Conservation (phyloP, 164 flowering plant species). For the Nymphaea thermarum region DNA sequence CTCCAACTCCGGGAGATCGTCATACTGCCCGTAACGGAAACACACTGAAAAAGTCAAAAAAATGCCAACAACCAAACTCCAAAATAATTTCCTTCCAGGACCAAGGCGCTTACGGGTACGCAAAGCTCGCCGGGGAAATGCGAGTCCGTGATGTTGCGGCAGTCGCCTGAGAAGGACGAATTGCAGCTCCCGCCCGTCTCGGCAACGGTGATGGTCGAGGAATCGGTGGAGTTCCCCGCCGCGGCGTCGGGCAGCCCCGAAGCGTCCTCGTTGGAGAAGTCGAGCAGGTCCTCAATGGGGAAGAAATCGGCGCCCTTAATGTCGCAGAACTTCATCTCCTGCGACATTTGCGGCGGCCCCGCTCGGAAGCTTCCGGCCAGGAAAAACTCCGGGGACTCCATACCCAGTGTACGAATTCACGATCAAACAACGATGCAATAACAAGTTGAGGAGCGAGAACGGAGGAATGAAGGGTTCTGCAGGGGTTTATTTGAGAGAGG, state of each 20-base stretch:
- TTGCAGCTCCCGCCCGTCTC: constrained; percentile 39
- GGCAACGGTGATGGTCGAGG: constrained; percentile 42
- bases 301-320: constrained; percentile 42
- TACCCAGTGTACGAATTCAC: constrained; percentile 2
- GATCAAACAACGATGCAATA: background rate
- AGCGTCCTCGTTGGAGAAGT: constrained; percentile 61
- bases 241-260: constrained; percentile 11
- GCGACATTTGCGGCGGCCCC: constrained; percentile 16
- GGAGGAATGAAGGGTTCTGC: constrained; percentile 4
- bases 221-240: constrained; percentile 30
- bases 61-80: background rate
- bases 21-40: constrained; percentile 35
- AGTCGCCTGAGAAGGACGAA: constrained; percentile 55
- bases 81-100: background rate
- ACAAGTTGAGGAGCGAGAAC: constrained; percentile 3
- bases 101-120: constrained; percentile 55
- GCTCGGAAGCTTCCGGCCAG: constrained; percentile 20
- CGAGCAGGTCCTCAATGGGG: constrained; percentile 71
- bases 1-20: constrained; percentile 83
- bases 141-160: constrained; percentile 25
- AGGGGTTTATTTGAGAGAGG: constrained; percentile 28
- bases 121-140: constrained; percentile 69
- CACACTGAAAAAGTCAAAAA: background rate
- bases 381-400: constrained; percentile 42
- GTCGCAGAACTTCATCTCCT: constrained; percentile 26